A percentile compares a stretch with the other conserved stretches of the same genome.
These are phyloP conservation scores for Talaromyces atroroseus DNA, from an alignment of 2,329 filamentous ascomycete species.

Conservation along the genomic window DNA sequence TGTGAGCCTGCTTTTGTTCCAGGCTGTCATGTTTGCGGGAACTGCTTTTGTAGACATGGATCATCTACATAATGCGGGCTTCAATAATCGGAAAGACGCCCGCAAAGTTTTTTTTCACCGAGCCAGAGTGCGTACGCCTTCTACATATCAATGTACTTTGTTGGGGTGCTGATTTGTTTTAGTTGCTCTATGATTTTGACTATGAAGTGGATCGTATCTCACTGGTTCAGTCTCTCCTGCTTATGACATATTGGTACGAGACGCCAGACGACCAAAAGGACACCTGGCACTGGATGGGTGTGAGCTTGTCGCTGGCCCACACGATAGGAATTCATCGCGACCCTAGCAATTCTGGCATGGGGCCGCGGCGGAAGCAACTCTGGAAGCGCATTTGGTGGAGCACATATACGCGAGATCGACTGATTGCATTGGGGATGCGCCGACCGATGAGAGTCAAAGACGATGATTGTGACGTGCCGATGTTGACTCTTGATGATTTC, in stretches of 20 bases:
- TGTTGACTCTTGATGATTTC: constrained; percentile 80
- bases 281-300: constrained; percentile 98
- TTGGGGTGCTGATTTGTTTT: background rate
- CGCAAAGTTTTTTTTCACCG: constrained; percentile 85
- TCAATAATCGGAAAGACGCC: constrained; percentile 69
- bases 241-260: constrained; percentile 98
- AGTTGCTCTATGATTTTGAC: constrained; percentile 81
- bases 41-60: constrained; percentile 82
- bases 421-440: constrained; percentile 90
- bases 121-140: constrained; percentile 61
- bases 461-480: constrained; percentile 88
- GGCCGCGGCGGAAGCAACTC: constrained; percentile 65
- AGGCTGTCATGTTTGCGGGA: constrained; percentile 90
- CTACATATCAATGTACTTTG: background rate
- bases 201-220: constrained; percentile 87
- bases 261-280: constrained; percentile 96
- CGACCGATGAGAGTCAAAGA: constrained; percentile 88
- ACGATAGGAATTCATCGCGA: constrained; percentile 91
- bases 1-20: constrained; percentile 81
- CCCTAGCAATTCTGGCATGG: constrained; percentile 71
- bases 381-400: constrained; percentile 99
- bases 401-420: constrained; percentile 87
- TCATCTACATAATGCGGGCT: constrained; percentile 70
- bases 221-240: constrained; percentile 77
- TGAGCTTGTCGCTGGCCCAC: constrained; percentile 85